Percentiles rank a stretch among this genome's conserved stretches.
Evolutionary conservation across 805 yeast genomes (phyloP).

Genomic region (Teunomyces panamensis): DNA sequence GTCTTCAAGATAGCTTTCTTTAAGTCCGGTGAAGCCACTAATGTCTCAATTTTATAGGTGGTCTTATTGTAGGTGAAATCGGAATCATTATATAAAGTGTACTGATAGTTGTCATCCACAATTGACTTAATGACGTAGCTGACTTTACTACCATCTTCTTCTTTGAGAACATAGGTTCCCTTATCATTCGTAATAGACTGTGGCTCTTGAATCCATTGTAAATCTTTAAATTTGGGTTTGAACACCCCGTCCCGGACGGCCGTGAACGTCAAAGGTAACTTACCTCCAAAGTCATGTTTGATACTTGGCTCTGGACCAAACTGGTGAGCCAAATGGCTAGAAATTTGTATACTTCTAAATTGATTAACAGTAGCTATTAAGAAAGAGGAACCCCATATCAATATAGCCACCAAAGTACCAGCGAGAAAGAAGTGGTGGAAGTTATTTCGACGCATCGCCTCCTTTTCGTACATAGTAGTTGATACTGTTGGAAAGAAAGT

Average conservation of each 20-base stretch:
- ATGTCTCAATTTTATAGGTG: constrained; percentile 46
- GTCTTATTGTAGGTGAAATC: constrained; percentile 37
- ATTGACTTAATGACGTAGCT: constrained; percentile 56
- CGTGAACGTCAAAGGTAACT: constrained; percentile 26
- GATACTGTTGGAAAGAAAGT: neutral
- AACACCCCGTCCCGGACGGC: constrained; percentile 54
- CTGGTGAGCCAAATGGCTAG: neutral
- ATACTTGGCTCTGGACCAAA: neutral
- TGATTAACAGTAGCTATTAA: constrained; percentile 21
- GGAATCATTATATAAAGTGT: constrained; percentile 49
- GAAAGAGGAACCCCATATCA: constrained; percentile 38
- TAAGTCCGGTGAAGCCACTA: constrained; percentile 68
- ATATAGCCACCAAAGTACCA: constrained; percentile 22
- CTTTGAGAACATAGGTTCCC: constrained; percentile 58
- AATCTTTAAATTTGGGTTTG: constrained; percentile 46
- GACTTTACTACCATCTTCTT: constrained; percentile 37
- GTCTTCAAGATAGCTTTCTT: constrained; percentile 57
- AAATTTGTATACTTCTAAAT: constrained; percentile 8
- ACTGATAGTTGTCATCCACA: constrained; percentile 42
- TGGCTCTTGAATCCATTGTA: constrained; percentile 70
- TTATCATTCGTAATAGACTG: constrained; percentile 50
- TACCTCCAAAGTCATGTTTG: constrained; percentile 14
- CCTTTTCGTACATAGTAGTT: constrained; percentile 7
- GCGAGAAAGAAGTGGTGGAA: constrained; percentile 8
- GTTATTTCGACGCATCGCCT: constrained; percentile 3